Evolutionary conservation across 257 asterid genomes (phyloP), one percentile per base, ranked within the genome.

Genomic region (Nicotiana sylvestris): DNA sequence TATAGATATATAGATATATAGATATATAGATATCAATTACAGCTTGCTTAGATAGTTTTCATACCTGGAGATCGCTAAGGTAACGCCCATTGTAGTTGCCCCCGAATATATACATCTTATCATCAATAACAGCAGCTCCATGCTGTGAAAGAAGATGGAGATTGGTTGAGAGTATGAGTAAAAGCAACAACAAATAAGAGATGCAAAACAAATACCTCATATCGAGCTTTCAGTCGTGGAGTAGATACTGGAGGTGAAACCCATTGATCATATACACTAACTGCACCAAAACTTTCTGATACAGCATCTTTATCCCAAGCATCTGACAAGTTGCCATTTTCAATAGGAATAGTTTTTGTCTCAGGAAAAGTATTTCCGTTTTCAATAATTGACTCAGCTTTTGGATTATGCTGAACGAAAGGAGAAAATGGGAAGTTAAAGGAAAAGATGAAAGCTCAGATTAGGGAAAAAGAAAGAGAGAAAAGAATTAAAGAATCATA

Each of bases 21-120:
- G 21, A 21, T 21, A 21, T 21, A 21, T 21, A 21, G 21, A 21
- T 1, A 1, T 29, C 30, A 29, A 0, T 29, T 2, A 29, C 2
- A 2, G 2, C 1, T 2, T 29, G 2, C 58, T 80, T 61, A 83
- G 46, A 58, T 74, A 62, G 57, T 58, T 83, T 49, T 66, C 88
- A 86, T 81, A 95, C 99, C 99, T 94, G 99, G 87, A 94, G 97
- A 91, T 95, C 99, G 87, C 90, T 92, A 58, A 95, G 87, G 88
- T 95, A 95, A 76, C 97, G 99, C 55, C 99, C 99, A 82, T 93
- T 95, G 90, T 92, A 91, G 89, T 93, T 95, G 85, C 99, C 99
- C 32, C 99, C 99, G 86, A 91, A 95, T 86, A 91, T 81, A 88
- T 95, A 95, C 97, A 95, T 95, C 86, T 92, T 93, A 83, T 95